Evolutionary conservation across 148 eudicot genomes (phyloP).

Genomic region (Diospyros kaki): DNA sequence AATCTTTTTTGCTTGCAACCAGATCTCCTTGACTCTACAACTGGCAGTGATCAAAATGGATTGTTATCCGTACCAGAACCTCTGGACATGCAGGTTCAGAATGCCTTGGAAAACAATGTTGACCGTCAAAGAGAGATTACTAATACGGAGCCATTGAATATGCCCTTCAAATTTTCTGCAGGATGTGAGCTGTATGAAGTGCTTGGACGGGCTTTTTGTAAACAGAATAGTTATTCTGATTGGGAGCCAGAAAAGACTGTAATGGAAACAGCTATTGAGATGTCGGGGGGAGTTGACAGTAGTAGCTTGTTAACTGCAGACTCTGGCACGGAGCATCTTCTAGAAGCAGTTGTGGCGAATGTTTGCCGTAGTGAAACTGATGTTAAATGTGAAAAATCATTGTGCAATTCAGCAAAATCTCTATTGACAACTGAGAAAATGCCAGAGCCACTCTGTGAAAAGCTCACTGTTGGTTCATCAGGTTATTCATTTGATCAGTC

Average conservation of each 20-base stretch:
- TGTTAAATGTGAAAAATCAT: conserved; percentile 30
- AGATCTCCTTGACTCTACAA: conserved; percentile 10
- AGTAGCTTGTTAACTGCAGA: conserved; percentile 49
- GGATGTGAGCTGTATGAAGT: conserved; percentile 87
- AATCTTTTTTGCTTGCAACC: not conserved
- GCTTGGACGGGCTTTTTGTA: conserved; percentile 58
- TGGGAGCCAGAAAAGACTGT: conserved; percentile 37
- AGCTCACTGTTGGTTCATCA: conserved; percentile 45
- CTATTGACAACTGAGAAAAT: conserved; percentile 57
- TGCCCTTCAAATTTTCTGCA: conserved; percentile 31
- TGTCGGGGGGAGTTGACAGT: conserved; percentile 41
- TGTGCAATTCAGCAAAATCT: conserved; percentile 37
- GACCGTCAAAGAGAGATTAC: conserved; percentile 23
- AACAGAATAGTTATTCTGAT: conserved; percentile 34
- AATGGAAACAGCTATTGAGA: conserved; percentile 31
- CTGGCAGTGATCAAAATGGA: conserved; percentile 12
- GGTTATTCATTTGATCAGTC: conserved; percentile 57
- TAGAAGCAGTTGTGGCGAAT: conserved; percentile 85
- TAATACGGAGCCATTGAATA: conserved; percentile 13
- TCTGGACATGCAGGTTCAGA: conserved; percentile 19
- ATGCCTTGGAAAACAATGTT: conserved; percentile 27
- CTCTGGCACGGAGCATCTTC: conserved; percentile 63
- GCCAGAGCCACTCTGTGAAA: conserved; percentile 43
- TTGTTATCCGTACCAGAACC: conserved; percentile 7
- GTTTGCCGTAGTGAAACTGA: conserved; percentile 35